Evolutionary conservation across 352 stramenopile species (phyloP), one percentile per base, ranked within the genome.

Genomic region (Phytopythium sindhum): DNA sequence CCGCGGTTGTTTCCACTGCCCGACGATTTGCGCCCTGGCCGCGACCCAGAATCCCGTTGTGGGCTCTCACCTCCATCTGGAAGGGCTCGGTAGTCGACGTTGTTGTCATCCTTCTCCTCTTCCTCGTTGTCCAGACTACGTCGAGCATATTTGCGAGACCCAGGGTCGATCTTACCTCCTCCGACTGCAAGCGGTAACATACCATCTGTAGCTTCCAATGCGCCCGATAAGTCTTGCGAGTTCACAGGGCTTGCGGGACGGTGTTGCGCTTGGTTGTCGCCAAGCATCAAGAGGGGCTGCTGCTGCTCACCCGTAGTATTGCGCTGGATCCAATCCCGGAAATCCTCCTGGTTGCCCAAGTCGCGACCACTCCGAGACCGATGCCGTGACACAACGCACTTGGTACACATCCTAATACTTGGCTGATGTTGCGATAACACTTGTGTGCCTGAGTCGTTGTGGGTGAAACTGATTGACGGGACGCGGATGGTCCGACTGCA

Each of bases 401-500:
- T 89, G 41, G 80, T 91, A 61, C 87, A 96, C 39, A 96, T 82
- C 10, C 87, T 82, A 57, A 94, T 93, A 67, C 81, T 94, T 28
- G 84, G 78, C 67, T 93, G 84, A 58, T 94, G 85, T 2, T 84
- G 78, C 29, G 86, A 92, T 4, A 91, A 66, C 29, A 90, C 84
- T 59, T 90, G 84, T 57, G 88, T 91, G 47, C 85, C 85, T 35
- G 81, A 84, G 50, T 91, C 85, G 57, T 89, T 92, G 63, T 93
- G 82, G 39, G 85, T 87, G 55, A 94, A 94, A 65, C 84, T 94
- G 67, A 92, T 91, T 12, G 85, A 91, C 29, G 87, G 81, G 23
- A 93, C 87, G 21, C 82, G 82, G 28, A 96, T 91, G 54, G 86
- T 93, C 57, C 80, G 89, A 62, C 85, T 94, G 65, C 87, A 96